These are phyloP conservation scores for Stephanodiscus minutulus DNA, from an alignment of 108 stramenopile genomes.

Conservation along the genomic window DNA sequence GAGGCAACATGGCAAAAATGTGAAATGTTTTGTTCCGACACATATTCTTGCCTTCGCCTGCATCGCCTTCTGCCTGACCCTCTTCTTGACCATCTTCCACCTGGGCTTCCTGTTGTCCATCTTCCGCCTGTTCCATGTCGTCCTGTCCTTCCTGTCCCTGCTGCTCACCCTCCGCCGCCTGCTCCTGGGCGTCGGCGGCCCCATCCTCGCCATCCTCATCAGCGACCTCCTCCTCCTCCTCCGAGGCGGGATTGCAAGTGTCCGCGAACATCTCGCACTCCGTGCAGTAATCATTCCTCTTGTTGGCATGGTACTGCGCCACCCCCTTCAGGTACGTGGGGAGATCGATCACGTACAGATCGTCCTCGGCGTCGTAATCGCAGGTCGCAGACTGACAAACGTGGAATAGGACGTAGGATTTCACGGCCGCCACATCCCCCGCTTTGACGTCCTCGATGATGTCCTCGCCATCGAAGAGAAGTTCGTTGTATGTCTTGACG, in stretches of 20 bases:
- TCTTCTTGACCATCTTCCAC: conserved; percentile 8
- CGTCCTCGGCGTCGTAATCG: conserved; percentile 53
- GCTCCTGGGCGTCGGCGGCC: conserved; percentile 4
- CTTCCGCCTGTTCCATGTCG: conserved; percentile 7
- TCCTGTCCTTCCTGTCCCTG: conserved; percentile 16
- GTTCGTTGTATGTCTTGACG: conserved; percentile 23
- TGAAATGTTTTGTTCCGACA: background rate
- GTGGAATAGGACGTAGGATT: conserved; percentile 67
- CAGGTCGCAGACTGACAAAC: conserved; percentile 55
- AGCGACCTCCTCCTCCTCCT: conserved; percentile 29
- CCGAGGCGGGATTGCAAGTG: conserved; percentile 51
- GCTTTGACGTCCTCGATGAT: conserved; percentile 23
- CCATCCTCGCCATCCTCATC: conserved; percentile 35
- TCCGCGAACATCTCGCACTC: conserved; percentile 57
- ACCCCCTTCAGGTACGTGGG: conserved; percentile 54
- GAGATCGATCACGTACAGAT: conserved; percentile 61
- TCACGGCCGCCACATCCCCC: conserved; percentile 49
- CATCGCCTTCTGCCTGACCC: conserved; percentile 1
- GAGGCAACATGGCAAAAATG: background rate
- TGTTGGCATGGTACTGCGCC: conserved; percentile 51
- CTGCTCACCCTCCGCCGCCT: background rate
- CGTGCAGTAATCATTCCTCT: conserved; percentile 54
- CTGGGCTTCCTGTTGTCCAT: conserved; percentile 6
- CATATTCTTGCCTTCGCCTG: background rate
- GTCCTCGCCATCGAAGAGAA: conserved; percentile 33